These are phyloP conservation scores for Cucurbita pepo DNA, from an alignment of 306 rosid genomes.

Conservation along the genomic window DNA sequence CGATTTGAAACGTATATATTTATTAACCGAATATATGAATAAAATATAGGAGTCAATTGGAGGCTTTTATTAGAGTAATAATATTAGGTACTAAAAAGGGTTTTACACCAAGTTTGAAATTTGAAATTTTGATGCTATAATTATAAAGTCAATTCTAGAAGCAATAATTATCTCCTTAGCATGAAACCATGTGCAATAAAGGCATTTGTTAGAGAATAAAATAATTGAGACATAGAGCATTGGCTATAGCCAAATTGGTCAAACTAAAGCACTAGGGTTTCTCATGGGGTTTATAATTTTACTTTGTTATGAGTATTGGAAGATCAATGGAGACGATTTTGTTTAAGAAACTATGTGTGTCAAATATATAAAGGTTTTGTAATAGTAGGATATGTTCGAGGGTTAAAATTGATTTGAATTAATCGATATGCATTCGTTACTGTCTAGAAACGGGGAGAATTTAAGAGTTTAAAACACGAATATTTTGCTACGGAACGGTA, in stretches of 20 bases:
- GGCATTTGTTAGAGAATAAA: neutral
- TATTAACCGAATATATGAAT: too few relatives aligned
- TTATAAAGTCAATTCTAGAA: neutral
- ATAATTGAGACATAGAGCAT: neutral
- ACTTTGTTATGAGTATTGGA: neutral
- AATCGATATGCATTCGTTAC: neutral
- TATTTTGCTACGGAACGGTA: too few relatives aligned
- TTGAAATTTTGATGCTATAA: neutral
- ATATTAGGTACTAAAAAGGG: neutral
- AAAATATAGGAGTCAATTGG: neutral
- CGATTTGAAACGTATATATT: too few relatives aligned
- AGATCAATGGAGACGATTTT: neutral
- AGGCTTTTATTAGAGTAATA: neutral
- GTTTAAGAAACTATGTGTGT: neutral
- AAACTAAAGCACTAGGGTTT: neutral
- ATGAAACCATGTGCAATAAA: neutral
- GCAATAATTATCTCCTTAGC: neutral
- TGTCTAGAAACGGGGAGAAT: too few relatives aligned
- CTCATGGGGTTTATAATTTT: neutral
- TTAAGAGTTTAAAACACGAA: too few relatives aligned
- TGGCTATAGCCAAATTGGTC: neutral
- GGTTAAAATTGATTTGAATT: neutral
- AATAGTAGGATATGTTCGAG: neutral
- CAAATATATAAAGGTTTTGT: neutral
- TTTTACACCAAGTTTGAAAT: neutral